Evolutionary conservation across 805 yeast species (phyloP).

Genomic region (Kodamaea leandrae): DNA sequence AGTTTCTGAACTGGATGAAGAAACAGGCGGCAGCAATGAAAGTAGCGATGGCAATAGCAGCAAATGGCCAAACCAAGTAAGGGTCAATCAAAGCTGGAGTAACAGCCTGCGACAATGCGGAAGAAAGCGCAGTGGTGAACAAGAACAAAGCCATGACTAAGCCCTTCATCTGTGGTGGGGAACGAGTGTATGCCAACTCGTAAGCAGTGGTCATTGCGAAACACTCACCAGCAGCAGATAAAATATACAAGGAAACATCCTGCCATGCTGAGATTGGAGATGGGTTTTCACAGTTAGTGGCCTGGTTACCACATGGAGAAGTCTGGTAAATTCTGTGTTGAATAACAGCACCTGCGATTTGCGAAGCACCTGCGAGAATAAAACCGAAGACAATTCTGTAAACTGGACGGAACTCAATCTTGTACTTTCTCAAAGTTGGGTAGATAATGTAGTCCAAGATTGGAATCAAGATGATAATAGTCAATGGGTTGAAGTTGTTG

Average conservation of each 20-base stretch:
- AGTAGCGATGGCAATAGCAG: constrained; percentile 38
- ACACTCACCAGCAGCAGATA: constrained; percentile 53
- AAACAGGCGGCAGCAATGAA: constrained; percentile 32
- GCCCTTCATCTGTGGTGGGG: constrained; percentile 51
- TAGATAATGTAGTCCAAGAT: constrained; percentile 47
- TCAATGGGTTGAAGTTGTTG: constrained; percentile 52
- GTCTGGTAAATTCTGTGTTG: constrained; percentile 48
- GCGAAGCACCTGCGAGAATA: constrained; percentile 44
- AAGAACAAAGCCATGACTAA: constrained; percentile 47
- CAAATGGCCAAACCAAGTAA: constrained; percentile 42
- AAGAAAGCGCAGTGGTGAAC: constrained; percentile 45
- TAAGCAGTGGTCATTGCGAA: constrained; percentile 51
- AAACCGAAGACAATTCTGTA: constrained; percentile 49
- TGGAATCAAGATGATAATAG: constrained; percentile 52
- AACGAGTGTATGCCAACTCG: constrained; percentile 52
- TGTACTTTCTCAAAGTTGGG: constrained; percentile 43
- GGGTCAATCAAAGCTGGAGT: constrained; percentile 43
- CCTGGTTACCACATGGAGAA: constrained; percentile 51
- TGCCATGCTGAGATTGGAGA: constrained; percentile 34
- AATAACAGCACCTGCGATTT: constrained; percentile 49
- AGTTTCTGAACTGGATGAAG: constrained; percentile 36
- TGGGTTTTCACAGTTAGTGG: constrained; percentile 34
- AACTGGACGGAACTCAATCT: constrained; percentile 43
- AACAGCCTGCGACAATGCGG: constrained; percentile 45
- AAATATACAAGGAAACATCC: constrained; percentile 29